These are phyloP conservation scores for Kwoniella mangroviensis DNA, from an alignment of 768 basidiomycete genomes.

Conservation along the genomic window DNA sequence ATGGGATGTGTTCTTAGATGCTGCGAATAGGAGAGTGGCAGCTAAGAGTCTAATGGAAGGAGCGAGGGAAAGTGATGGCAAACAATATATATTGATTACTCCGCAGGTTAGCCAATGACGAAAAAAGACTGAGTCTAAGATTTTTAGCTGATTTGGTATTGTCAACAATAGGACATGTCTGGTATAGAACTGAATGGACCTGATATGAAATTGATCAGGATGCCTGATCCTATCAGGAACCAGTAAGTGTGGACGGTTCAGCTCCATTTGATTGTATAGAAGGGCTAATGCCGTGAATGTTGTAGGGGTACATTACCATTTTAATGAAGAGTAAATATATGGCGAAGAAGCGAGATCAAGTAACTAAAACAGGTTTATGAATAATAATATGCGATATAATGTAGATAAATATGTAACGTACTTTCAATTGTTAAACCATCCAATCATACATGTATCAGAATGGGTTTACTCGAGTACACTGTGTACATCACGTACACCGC, in stretches of 20 bases:
- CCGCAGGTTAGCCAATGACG: constrained; percentile 66
- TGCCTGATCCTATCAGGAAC: constrained; percentile 50
- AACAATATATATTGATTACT: constrained; percentile 93
- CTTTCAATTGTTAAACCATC: no score
- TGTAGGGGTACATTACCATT: constrained; percentile 19
- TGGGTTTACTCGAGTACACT: no score
- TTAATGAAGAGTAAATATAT: neutral
- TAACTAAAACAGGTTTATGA: no score
- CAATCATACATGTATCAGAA: no score
- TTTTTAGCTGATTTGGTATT: constrained; percentile 3
- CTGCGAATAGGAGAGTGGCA: constrained; percentile 71
- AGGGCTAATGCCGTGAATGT: no score
- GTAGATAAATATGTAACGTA: no score
- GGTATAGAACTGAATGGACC: constrained; percentile 39
- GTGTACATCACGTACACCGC: no score
- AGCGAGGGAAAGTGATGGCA: constrained; percentile 81
- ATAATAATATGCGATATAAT: no score
- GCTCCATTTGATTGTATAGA: neutral
- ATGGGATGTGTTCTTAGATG: constrained; percentile 90
- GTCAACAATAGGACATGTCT: constrained; percentile 40
- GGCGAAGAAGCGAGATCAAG: neutral
- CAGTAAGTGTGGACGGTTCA: constrained; percentile 22
- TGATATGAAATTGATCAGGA: constrained; percentile 45
- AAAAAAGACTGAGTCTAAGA: neutral
- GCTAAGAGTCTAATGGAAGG: constrained; percentile 97